Evolutionary conservation across 805 yeast genomes (phyloP).

Genomic region (Helenozyma baotianmanensis): DNA sequence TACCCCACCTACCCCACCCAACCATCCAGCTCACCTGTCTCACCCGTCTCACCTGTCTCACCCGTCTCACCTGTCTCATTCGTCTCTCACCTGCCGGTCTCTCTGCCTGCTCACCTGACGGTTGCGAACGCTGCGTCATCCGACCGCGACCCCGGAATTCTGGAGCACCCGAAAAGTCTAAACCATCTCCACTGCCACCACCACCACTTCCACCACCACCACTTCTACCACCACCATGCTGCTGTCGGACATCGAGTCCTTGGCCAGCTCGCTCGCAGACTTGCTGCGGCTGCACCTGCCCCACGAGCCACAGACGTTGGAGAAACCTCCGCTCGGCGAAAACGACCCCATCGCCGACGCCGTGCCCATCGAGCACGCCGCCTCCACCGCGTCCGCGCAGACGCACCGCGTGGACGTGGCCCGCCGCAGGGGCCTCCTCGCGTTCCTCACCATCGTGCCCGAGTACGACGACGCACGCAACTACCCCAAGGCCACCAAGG

Average conservation of each 20-base stretch:
- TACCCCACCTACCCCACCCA: too few species aligned
- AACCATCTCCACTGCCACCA: too few species aligned
- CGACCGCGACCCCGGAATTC: too few species aligned
- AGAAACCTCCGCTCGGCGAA: background rate
- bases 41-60: too few species aligned
- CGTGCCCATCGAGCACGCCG: background rate
- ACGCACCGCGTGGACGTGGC: conserved; percentile 6
- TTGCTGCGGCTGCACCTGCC: conserved; percentile 2
- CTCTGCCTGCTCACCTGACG: too few species aligned
- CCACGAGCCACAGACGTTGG: conserved; percentile 1
- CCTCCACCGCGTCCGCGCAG: background rate
- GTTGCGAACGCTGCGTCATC: too few species aligned
- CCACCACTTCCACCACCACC: too few species aligned
- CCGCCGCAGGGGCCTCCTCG: conserved; percentile 57
- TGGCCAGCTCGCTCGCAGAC: conserved; percentile 10
- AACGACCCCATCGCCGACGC: background rate
- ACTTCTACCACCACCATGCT: too few species aligned
- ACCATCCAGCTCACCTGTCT: too few species aligned
- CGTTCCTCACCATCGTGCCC: conserved; percentile 50
- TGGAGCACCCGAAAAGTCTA: too few species aligned
- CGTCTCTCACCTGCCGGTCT: too few species aligned
- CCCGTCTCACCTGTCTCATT: too few species aligned
- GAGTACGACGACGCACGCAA: conserved; percentile 72
- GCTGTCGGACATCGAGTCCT: conserved; percentile 7
- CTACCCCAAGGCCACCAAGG: conserved; percentile 48